Percentiles rank a stretch among this genome's conserved stretches.
phyloP scores from a whole-genome alignment of 2,329 filamentous ascomycete genomes.

The Sordariomycetes sp. region DNA sequence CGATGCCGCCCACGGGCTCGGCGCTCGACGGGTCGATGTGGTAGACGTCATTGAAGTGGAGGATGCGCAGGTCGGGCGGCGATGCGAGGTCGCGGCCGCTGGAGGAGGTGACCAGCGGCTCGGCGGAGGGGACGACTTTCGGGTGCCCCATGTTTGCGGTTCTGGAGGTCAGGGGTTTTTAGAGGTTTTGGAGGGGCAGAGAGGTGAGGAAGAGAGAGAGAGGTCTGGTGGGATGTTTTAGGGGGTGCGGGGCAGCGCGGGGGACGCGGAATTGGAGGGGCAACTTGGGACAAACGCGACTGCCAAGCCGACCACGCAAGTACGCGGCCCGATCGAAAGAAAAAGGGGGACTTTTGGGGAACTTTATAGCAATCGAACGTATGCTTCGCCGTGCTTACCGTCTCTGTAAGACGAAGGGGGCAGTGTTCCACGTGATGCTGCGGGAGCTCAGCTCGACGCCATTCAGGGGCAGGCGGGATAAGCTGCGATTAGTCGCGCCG shows the following conservation, averaged over 20 bases:
- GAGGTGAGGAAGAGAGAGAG: background rate
- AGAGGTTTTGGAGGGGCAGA: background rate
- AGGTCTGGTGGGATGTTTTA: background rate
- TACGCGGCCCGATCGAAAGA: background rate
- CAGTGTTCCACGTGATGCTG: background rate
- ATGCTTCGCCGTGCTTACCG: background rate
- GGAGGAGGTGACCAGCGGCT: slow-evolving; percentile 6
- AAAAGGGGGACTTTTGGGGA: background rate
- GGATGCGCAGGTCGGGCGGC: slow-evolving; percentile 61
- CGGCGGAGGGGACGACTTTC: background rate
- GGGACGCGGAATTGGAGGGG: background rate
- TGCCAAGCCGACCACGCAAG: background rate
- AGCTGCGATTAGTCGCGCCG: too few species aligned
- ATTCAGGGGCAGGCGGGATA: background rate
- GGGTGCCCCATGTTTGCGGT: background rate
- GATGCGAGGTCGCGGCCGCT: slow-evolving; percentile 10
- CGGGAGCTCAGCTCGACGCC: background rate
- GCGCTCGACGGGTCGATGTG: slow-evolving; percentile 67
- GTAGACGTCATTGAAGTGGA: slow-evolving; percentile 94
- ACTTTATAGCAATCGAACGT: background rate
- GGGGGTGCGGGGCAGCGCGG: background rate
- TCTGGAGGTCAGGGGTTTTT: background rate
- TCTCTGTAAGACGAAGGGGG: background rate
- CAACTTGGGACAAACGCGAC: background rate
- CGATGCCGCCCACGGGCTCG: slow-evolving; percentile 72